Base-by-base conservation (phyloP, 495 filamentous ascomycete species). In the Penicillium crystallinum region DNA sequence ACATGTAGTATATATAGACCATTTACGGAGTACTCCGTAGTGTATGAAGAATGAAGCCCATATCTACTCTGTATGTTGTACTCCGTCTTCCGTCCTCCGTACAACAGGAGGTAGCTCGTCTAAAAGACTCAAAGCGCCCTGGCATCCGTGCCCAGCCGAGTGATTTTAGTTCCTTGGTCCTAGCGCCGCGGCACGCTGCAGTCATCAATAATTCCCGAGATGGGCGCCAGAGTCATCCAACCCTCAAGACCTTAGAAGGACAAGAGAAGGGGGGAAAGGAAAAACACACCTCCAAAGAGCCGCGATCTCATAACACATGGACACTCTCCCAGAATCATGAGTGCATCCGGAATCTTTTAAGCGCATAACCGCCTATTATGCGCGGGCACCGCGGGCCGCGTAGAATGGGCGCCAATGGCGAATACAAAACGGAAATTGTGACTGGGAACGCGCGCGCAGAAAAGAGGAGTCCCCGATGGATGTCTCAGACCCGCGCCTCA, bases 341-440 rank as follows among this genome's bases (percentile, higher is more conserved):
- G n/a, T n/a, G n/a, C n/a, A n/a, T n/a, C n/a, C 4, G 17, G 6
- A 25, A 36, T 1, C 14, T 29, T 4, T 25, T 60, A 65, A 65
- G 62, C 62, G 62, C 54, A 65, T 65, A 65, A 65, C 63, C 62
- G 62, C 62, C 56, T n/a, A 53, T 36, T 60, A 61, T 53, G 44
- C 51, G 54, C 61, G 39, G 38, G 46, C 55, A 51, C 52, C 34
- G 34, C 34, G 34, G n/a, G 30, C 25, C 23, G 23, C 23, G 23
- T 27, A 27, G 23, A 27, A 52, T 48, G 49, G 62, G 59, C 64
- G 52, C 54, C 56, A 57, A 57, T 48, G 49, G 49, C 49, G 43
- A 57, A 45, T 14, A 23, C 22, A 44, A 44, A 44, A 44, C 17
- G n/a, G 40, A 29, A 27, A 41, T 21, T 21, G 15, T 17, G 18